Evolutionary conservation across 352 stramenopile species (phyloP).

Genomic region (Phytophthora agathidicida): DNA sequence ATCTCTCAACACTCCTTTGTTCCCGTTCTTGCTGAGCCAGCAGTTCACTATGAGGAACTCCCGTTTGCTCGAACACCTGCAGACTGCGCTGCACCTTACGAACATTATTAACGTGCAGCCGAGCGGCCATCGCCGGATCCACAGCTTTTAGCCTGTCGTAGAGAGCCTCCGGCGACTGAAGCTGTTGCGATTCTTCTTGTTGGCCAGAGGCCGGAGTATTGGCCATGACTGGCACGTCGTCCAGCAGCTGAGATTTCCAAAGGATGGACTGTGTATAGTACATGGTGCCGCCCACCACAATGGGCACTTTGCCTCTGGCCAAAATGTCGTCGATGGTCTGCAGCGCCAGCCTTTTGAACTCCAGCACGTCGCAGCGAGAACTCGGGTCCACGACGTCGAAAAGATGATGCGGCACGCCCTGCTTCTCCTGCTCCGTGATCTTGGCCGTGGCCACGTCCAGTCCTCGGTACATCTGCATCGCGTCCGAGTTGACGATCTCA

Average conservation of each 20-base stretch:
- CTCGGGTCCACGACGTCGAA: slow-evolving; percentile 87
- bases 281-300: slow-evolving; percentile 93
- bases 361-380: slow-evolving; percentile 74
- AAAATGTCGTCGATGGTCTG: slow-evolving; percentile 85
- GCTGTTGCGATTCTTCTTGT: slow-evolving; percentile 12
- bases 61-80: slow-evolving; percentile 85
- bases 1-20: slow-evolving; percentile 51
- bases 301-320: slow-evolving; percentile 85
- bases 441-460: slow-evolving; percentile 92
- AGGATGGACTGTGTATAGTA: slow-evolving; percentile 93
- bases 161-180: slow-evolving; percentile 57
- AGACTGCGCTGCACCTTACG: slow-evolving; percentile 88
- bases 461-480: slow-evolving; percentile 92
- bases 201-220: slow-evolving; percentile 2
- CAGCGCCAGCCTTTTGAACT: slow-evolving; percentile 84
- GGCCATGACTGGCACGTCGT: slow-evolving; percentile 58
- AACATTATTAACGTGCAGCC: slow-evolving; percentile 87
- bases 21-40: slow-evolving; percentile 61
- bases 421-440: slow-evolving; percentile 82
- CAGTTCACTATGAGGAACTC: slow-evolving; percentile 73
- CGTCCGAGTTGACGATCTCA: slow-evolving; percentile 93
- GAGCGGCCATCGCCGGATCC: slow-evolving; percentile 83
- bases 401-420: slow-evolving; percentile 90
- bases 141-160: slow-evolving; percentile 68
- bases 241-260: slow-evolving; percentile 87